Conservation (phyloP, 352 stramenopile species). For the Phytophthora cryptogea region DNA sequence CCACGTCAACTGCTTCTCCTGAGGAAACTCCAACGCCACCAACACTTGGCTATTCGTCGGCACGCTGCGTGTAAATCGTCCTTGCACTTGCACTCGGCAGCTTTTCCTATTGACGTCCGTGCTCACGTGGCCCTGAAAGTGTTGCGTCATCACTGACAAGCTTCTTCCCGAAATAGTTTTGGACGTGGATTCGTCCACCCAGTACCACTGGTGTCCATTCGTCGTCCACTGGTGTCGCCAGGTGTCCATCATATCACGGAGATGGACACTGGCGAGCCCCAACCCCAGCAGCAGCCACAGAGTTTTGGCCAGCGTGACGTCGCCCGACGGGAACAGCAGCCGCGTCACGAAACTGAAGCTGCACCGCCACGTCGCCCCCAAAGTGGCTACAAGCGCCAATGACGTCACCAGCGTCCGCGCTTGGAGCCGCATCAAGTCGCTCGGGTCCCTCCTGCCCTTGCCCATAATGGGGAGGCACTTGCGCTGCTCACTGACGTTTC, state of each 20-base stretch:
- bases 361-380: background rate
- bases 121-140: conserved; percentile 27
- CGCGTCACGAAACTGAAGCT: conserved; percentile 6
- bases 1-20: conserved; percentile 11
- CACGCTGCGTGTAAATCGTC: conserved; percentile 52
- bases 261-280: conserved; percentile 47
- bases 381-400: conserved; percentile 7
- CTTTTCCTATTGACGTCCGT: background rate
- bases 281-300: conserved; percentile 42
- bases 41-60: conserved; percentile 40
- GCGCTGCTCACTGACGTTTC: background rate
- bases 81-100: conserved; percentile 62
- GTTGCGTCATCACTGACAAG: conserved; percentile 20
- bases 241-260: conserved; percentile 14
- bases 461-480: background rate
- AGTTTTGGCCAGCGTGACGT: conserved; percentile 54
- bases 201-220: conserved; percentile 3
- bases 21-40: conserved; percentile 54
- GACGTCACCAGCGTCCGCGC: conserved; percentile 5
- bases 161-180: conserved; percentile 2
- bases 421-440: background rate
- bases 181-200: conserved; percentile 19
- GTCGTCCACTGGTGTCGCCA: conserved; percentile 3
- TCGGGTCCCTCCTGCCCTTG: background rate
- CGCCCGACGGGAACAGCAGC: conserved; percentile 52